phyloP scores from a whole-genome alignment of 1,139 yeast species.

The Lodderomyces theae region DNA sequence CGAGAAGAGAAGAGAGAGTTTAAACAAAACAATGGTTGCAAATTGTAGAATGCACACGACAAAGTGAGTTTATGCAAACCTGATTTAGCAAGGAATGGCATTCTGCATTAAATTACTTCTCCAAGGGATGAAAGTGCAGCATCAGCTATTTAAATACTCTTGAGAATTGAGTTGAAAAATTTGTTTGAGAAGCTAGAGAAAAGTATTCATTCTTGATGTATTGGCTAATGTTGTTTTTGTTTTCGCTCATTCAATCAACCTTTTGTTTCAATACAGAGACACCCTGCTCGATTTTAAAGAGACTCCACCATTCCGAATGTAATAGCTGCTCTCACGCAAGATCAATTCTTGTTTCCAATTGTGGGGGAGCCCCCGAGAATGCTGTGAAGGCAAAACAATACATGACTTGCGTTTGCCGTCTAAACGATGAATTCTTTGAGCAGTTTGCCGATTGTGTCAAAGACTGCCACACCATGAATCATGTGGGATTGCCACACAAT shows the following conservation, averaged over 20 bases:
- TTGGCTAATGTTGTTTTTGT: background rate
- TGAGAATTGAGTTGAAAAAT: background rate
- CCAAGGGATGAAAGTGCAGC: no score
- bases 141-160: no score
- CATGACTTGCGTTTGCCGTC: constrained; percentile 8
- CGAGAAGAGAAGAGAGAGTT: background rate
- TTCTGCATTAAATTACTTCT: background rate
- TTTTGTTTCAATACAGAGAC: background rate
- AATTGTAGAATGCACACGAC: background rate
- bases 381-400: background rate
- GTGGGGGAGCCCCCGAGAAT: constrained; percentile 7
- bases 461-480: constrained; percentile 4
- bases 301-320: background rate
- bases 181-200: background rate
- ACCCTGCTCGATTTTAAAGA: background rate
- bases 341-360: background rate
- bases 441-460: constrained; percentile 6
- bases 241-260: background rate
- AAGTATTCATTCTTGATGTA: background rate
- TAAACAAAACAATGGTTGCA: background rate
- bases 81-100: background rate
- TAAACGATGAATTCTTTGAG: constrained; percentile 6
- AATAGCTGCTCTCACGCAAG: background rate
- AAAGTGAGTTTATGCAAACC: background rate
- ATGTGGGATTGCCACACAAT: background rate